phyloP scores from a whole-genome alignment of 2,329 filamentous ascomycete genomes.

The Epicoccum nigrum region DNA sequence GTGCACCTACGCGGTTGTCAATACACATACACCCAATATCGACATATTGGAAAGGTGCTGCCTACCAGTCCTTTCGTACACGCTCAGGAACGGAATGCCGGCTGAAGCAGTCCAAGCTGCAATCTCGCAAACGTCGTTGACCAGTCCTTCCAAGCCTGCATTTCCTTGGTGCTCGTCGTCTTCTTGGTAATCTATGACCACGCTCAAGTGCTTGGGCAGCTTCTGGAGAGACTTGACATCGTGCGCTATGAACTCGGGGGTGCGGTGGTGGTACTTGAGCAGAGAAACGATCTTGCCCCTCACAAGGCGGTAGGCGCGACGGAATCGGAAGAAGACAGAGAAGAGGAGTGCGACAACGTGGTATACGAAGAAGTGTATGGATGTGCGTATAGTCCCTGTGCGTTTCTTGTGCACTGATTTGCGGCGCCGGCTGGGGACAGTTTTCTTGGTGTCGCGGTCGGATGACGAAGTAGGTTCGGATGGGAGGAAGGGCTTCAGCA shows the following conservation, averaged over 20 bases:
- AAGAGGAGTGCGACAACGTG: constrained; percentile 79
- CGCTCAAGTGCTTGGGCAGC: constrained; percentile 84
- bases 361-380: constrained; percentile 72
- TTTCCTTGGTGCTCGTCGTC: constrained; percentile 65
- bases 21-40: not conserved
- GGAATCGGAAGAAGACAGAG: constrained; percentile 82
- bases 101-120: constrained; percentile 91
- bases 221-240: constrained; percentile 78
- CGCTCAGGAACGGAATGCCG: constrained; percentile 82
- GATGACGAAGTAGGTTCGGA: constrained; percentile 44
- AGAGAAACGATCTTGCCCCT: constrained; percentile 79
- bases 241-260: constrained; percentile 86
- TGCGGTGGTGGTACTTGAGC: constrained; percentile 93
- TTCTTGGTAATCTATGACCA: constrained; percentile 77
- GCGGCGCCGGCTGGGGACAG: constrained; percentile 23
- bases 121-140: constrained; percentile 90
- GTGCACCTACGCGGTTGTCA: constrained; percentile 64
- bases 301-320: constrained; percentile 79
- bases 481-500: constrained; percentile 61
- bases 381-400: constrained; percentile 63
- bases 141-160: constrained; percentile 78
- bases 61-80: constrained; percentile 91
- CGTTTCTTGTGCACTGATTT: constrained; percentile 49
- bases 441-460: constrained; percentile 17
- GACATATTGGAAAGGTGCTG: not conserved